These are phyloP conservation scores for Citrus australasica DNA, from an alignment of 345 rosid genomes.

Conservation along the genomic window DNA sequence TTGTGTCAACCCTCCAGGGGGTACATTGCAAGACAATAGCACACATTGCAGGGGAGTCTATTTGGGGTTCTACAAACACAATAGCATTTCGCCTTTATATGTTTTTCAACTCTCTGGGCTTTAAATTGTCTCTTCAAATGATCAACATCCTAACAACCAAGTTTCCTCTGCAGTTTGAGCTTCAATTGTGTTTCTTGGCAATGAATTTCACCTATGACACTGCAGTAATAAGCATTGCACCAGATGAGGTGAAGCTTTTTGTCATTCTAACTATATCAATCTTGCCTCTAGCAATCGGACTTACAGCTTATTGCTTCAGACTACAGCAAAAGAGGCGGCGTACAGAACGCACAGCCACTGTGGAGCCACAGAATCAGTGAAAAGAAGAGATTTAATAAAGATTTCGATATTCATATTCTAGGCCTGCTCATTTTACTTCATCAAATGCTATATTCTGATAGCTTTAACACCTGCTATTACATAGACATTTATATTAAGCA, in stretches of 20 bases:
- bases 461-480: no score
- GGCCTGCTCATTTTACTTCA: no score
- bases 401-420: no score
- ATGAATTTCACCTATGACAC: constrained; percentile 33
- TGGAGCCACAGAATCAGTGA: no score
- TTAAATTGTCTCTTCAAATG: constrained; percentile 41
- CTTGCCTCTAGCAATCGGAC: constrained; percentile 14
- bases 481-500: no score
- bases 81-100: constrained; percentile 27
- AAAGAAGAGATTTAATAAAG: no score
- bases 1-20: constrained; percentile 54
- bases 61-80: constrained; percentile 25
- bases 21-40: constrained; percentile 45
- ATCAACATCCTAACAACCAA: constrained; percentile 34
- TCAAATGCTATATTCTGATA: no score
- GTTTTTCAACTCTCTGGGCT: constrained; percentile 48
- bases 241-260: constrained; percentile 16
- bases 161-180: constrained; percentile 50
- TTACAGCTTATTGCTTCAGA: not conserved
- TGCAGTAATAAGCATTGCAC: constrained; percentile 29
- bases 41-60: constrained; percentile 37
- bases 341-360: no score
- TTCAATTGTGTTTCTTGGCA: constrained; percentile 37
- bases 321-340: not conserved
- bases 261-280: constrained; percentile 23